phyloP scores from a whole-genome alignment of 768 basidiomycete genomes.

The Daedaleopsis sinensis region DNA sequence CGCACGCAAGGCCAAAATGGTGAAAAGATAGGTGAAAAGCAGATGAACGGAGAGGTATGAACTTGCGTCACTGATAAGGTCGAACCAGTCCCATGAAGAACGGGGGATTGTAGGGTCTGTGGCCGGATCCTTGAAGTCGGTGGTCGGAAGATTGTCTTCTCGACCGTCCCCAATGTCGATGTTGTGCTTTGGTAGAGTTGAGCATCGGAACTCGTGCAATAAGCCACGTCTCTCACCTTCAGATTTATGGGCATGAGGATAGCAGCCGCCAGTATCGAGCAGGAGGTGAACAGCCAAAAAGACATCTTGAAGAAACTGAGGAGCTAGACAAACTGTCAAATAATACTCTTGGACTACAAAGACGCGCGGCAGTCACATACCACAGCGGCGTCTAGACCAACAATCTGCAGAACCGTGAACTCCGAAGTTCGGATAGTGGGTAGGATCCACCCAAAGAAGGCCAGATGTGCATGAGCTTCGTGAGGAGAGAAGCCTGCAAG shows the following conservation, averaged over 20 bases:
- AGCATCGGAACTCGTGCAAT: background rate
- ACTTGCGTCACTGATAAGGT: conserved; percentile 88
- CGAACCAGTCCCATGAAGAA: conserved; percentile 62
- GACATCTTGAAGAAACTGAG: conserved; percentile 96
- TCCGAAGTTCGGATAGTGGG: conserved; percentile 91
- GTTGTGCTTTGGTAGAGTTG: conserved; percentile 55
- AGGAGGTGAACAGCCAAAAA: conserved; percentile 87
- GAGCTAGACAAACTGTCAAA: conserved; percentile 49
- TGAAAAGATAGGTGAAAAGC: conserved; percentile 93
- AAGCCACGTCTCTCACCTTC: conserved; percentile 56
- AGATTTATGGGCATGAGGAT: conserved; percentile 97
- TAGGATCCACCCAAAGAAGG: conserved; percentile 95
- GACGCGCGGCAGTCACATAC: conserved; percentile 48
- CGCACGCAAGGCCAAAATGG: conserved; percentile 81
- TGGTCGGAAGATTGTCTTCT: conserved; percentile 40
- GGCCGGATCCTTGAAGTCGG: conserved; percentile 13
- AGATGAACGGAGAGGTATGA: conserved; percentile 89
- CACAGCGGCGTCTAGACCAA: conserved; percentile 95
- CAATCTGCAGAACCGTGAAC: conserved; percentile 92
- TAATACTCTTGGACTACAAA: no score
- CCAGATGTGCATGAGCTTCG: conserved; percentile 83
- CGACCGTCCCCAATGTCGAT: conserved; percentile 65
- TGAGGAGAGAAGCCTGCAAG: conserved; percentile 86
- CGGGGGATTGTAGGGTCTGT: conserved; percentile 14
- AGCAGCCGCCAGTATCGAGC: conserved; percentile 76